phyloP scores from a whole-genome alignment of 2,329 filamentous ascomycete species.

The Fusarium buxicola region DNA sequence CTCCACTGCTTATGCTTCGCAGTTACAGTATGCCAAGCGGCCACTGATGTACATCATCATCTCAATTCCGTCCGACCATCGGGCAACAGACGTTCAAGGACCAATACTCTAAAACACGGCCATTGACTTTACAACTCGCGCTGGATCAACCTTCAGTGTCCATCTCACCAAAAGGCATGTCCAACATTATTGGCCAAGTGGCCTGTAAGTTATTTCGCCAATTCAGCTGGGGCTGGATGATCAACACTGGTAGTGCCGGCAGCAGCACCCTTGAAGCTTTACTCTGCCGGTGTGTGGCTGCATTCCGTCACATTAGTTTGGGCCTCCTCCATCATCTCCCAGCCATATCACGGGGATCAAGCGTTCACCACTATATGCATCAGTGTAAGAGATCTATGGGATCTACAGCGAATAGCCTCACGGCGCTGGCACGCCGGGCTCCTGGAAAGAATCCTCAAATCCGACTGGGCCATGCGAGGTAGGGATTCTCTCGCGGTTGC shows the following conservation, averaged over 20 bases:
- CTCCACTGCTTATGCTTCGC: not conserved
- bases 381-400: conserved; percentile 23
- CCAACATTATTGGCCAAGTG: conserved; percentile 15
- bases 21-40: conserved; percentile 3
- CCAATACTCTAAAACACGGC: not conserved
- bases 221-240: conserved; percentile 8
- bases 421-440: conserved; percentile 4
- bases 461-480: conserved; percentile 8
- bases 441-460: not conserved
- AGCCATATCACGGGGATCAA: not conserved
- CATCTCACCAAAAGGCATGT: conserved; percentile 4
- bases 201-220: conserved; percentile 8
- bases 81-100: not conserved
- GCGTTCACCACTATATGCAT: conserved; percentile 14
- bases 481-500: conserved; percentile 16
- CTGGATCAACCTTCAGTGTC: conserved; percentile 1
- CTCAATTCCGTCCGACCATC: conserved; percentile 7
- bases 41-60: conserved; percentile 27
- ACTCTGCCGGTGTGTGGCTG: conserved; percentile 6
- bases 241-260: conserved; percentile 15
- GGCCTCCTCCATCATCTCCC: conserved; percentile 25
- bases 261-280: conserved; percentile 3
- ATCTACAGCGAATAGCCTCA: conserved; percentile 24
- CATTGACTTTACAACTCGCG: conserved; percentile 3
- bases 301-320: conserved; percentile 19